Evolutionary conservation across 768 basidiomycete genomes (phyloP), one percentile per base, ranked within the genome.

Genomic region (Tylopilus sp.): DNA sequence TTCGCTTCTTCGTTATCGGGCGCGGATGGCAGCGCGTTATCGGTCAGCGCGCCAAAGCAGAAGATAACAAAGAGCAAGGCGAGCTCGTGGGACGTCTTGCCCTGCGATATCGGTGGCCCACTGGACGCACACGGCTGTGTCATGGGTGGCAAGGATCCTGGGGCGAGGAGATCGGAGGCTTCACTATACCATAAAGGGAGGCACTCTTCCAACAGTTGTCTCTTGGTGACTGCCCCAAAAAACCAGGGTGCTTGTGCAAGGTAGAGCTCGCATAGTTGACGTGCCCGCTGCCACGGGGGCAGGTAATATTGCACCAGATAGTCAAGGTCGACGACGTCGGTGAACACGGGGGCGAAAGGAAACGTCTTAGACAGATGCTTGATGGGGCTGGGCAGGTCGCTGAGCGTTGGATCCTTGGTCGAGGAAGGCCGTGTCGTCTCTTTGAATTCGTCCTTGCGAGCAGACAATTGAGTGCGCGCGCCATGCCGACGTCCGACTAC

Each of bases 181-280:
- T 79, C 82, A n/a, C 65, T 66, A 52, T 84, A 87, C 81, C 82
- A 86, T 39, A 79, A 57, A 15, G 85, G 85, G n/a, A 86, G 69
- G 17, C 81, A 67, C 52, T 86, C 83, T 50, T 85, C 80, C n/a
- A 79, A 66, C 9, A 86, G 67, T 54, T 90, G 86, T 15, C 71
- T 72, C 40, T 75, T 72, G 3, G 82, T 82, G 33, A 89, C 79
- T 2, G 86, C 82, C 20, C 86, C 83, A 51, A 86, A 88, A 62
- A 88, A 87, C 88, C 88, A 90, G 0, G 85, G 83, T 3, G 86
- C 85, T 60, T 86, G 82, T n/a, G 83, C 82, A 36, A 88, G 76
- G 65, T 89, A 90, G 12, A 86, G 73, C n/a, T 81, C 77, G 57
- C 76, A 78, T 30, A 90, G 74, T 28, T 79, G 75, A 40, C 67